Evolutionary conservation across 202 grass and related monocot genomes (phyloP).

Genomic region (Schoenoplectus tabernaemontani): DNA sequence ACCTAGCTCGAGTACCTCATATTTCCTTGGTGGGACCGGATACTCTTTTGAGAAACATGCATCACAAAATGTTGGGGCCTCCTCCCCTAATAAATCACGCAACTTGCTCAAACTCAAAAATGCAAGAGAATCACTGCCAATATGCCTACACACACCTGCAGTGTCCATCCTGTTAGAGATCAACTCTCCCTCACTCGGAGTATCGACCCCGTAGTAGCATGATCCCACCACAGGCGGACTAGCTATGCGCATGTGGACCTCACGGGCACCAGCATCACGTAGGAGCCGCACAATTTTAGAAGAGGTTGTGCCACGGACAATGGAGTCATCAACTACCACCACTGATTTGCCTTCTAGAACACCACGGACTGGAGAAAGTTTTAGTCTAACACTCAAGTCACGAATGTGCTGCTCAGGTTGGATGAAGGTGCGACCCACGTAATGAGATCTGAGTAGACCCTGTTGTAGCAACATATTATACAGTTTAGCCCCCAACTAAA

Average conservation of each 20-base stretch:
- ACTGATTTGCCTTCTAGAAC: conserved; percentile 81
- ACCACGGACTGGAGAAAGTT: conserved; percentile 65
- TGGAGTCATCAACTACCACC: conserved; percentile 85
- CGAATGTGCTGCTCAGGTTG: conserved; percentile 71
- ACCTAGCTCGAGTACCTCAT: conserved; percentile 24
- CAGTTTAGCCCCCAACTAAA: not conserved
- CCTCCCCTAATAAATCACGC: conserved; percentile 49
- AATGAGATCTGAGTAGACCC: conserved; percentile 84
- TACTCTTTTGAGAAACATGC: conserved; percentile 74
- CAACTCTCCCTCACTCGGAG: conserved; percentile 64
- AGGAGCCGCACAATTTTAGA: conserved; percentile 84
- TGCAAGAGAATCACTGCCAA: conserved; percentile 73
- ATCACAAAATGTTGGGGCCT: conserved; percentile 59
- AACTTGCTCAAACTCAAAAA: conserved; percentile 80
- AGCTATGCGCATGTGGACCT: conserved; percentile 93
- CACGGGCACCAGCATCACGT: conserved; percentile 68
- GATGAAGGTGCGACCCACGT: conserved; percentile 89
- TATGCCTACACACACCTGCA: conserved; percentile 47
- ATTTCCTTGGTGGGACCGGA: conserved; percentile 42
- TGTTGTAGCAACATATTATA: not conserved
- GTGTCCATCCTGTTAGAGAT: conserved; percentile 70
- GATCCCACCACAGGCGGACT: conserved; percentile 74
- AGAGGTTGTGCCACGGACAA: conserved; percentile 91
- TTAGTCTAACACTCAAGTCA: conserved; percentile 84
- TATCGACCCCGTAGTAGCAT: conserved; percentile 91